Evolutionary conservation across 768 basidiomycete genomes (phyloP), one percentile per base, ranked within the genome.

Genomic region (Tephrocybe rancida): DNA sequence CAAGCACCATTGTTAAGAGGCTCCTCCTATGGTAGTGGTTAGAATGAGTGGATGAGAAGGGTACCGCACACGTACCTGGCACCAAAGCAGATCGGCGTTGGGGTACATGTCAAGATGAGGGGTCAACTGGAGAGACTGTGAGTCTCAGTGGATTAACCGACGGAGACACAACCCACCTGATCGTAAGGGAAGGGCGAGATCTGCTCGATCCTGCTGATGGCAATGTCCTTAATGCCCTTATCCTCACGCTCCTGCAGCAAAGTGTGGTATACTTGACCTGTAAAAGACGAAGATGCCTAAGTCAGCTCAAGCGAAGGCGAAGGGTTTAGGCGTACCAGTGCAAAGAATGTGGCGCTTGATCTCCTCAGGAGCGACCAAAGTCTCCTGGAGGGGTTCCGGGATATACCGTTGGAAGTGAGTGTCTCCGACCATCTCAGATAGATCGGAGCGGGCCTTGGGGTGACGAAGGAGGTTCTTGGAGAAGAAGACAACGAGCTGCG

Each of bases 101-200:
- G 96, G 93, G 77, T 97, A 98, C 71, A 86, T 85, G 77, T 99
- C 97, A 30, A 99, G 81, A 70, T 98, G 92, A 24, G 95, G 90
- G 21, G 91, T 94, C 60, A 98, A 67, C 91, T 93, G 56, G 59
- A 50, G 41, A 44, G 30, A 14, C 37, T 37, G 14, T 32, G 24
- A 13, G 30, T 47, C 56, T 42, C 39, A 51, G 22, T n/a, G 16
- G 30, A 32, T 7, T 7, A 7, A 16, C 3, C 32, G n/a, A 50
- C 14, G 50, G 35, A 27, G 47, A 7, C 5, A 16, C 2, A 8
- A 74, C 85, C 32, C 64, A 95, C 90, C 47, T 95, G 73, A 63
- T 98, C 96, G 66, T 98, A 98, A 44, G 97, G 97, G 83, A 99
- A 92, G 0, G 97, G 97, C 24, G 94, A 95, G 50, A 98, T 66